These are phyloP conservation scores for Auriscalpium microsporum DNA, from an alignment of 768 basidiomycete genomes.

Conservation along the genomic window DNA sequence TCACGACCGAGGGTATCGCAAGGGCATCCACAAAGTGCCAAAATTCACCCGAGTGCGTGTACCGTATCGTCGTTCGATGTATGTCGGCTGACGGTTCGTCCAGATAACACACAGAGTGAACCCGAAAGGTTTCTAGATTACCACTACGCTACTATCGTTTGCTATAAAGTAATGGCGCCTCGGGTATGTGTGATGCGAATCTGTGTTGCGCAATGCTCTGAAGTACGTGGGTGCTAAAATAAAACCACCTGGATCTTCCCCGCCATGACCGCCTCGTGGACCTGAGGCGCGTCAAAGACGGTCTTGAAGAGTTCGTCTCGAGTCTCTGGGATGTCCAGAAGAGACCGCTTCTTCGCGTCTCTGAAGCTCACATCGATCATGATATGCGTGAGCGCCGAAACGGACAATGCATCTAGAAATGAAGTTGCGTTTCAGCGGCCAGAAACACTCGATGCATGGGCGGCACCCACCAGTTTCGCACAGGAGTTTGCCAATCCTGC, in stretches of 20 bases:
- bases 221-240: constrained; percentile 36
- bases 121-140: constrained; percentile 74
- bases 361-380: constrained; percentile 68
- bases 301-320: constrained; percentile 73
- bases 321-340: constrained; percentile 80
- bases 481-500: constrained; percentile 79
- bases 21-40: constrained; percentile 95
- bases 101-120: constrained; percentile 83
- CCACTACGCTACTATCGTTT: neutral
- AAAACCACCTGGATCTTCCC: constrained; percentile 77
- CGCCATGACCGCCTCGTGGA: constrained; percentile 54
- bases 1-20: constrained; percentile 68
- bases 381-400: constrained; percentile 75
- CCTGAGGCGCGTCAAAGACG: constrained; percentile 53
- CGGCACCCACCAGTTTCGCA: constrained; percentile 50
- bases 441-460: neutral
- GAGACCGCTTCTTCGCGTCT: constrained; percentile 66
- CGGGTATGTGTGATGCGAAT: neutral
- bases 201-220: neutral
- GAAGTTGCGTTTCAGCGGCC: neutral
- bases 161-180: neutral
- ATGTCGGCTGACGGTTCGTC: neutral
- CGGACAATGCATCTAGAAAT: constrained; percentile 54
- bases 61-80: neutral
- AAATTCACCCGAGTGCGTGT: constrained; percentile 84